A percentile compares a stretch with the other conserved stretches of the same genome.
phyloP scores from a whole-genome alignment of 2,329 filamentous ascomycete genomes.

The Arthrobotrys conoides region DNA sequence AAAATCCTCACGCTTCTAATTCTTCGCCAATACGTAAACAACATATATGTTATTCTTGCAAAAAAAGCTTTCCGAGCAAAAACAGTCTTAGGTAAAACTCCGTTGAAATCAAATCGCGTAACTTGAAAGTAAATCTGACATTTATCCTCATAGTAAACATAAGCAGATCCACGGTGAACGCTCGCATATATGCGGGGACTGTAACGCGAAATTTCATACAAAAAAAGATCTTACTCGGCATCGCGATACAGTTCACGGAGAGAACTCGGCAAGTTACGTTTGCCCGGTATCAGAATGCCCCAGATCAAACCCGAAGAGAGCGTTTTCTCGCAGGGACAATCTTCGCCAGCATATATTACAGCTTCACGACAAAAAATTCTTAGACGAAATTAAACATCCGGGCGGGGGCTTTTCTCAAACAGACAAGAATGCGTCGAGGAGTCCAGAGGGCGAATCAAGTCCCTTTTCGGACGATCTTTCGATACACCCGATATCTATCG shows the following conservation, averaged over 20 bases:
- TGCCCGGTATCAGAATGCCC: constrained; percentile 51
- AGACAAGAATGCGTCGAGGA: constrained; percentile 45
- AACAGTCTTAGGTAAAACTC: constrained; percentile 35
- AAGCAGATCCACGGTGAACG: constrained; percentile 57
- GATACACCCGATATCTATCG: constrained; percentile 34
- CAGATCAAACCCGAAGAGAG: constrained; percentile 43
- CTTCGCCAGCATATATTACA: constrained; percentile 54
- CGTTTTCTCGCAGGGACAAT: constrained; percentile 53
- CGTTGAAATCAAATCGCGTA: neutral
- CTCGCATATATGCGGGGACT: constrained; percentile 49
- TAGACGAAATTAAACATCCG: constrained; percentile 50
- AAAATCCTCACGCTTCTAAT: constrained; percentile 43
- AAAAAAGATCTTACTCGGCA: constrained; percentile 57
- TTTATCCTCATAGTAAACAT: constrained; percentile 38
- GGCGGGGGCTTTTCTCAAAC: constrained; percentile 26
- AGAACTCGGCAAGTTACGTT: constrained; percentile 46
- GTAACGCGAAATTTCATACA: constrained; percentile 57
- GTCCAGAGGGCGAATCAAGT: constrained; percentile 48
- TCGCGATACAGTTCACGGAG: constrained; percentile 53
- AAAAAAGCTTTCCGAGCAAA: constrained; percentile 54
- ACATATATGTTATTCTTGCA: constrained; percentile 50
- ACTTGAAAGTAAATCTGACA: neutral
- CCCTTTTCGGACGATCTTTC: constrained; percentile 38
- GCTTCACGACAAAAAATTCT: constrained; percentile 47
- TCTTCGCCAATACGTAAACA: constrained; percentile 52